These are phyloP conservation scores for Fusarium sp. DNA, from an alignment of 2,329 filamentous ascomycete species.

Conservation along the genomic window DNA sequence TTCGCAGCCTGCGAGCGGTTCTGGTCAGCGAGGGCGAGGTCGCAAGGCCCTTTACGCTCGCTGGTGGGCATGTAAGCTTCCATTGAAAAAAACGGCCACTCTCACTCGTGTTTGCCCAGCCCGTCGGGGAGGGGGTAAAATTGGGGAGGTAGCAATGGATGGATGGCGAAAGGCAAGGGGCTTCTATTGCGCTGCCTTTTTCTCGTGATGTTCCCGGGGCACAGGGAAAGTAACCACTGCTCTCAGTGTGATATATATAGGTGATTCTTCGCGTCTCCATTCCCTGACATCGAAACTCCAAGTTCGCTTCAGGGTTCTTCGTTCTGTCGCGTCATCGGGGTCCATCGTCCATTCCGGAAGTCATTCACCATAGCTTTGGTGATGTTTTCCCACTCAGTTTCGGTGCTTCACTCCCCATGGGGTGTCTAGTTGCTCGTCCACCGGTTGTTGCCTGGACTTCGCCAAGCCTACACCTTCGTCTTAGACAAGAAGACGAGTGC, in stretches of 20 bases:
- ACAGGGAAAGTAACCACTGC: not conserved
- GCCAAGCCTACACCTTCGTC: not conserved
- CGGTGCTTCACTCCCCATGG: not conserved
- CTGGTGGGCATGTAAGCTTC: not conserved
- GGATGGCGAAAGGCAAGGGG: not conserved
- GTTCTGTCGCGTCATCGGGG: not conserved
- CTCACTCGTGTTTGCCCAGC: too few species aligned
- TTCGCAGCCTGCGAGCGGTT: not conserved
- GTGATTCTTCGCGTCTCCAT: not conserved
- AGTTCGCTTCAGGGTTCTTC: not conserved
- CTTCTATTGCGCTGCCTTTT: not conserved
- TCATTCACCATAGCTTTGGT: not conserved
- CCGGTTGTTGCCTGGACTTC: not conserved
- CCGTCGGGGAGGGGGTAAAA: not conserved
- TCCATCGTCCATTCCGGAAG: not conserved
- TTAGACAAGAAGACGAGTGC: not conserved
- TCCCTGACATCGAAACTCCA: not conserved
- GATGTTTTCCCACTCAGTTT: not conserved
- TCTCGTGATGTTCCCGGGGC: not conserved
- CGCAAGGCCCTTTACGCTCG: fast-evolving
- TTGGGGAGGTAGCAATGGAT: not conserved
- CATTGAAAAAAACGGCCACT: not conserved
- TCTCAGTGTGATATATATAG: not conserved
- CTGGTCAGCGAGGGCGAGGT: not conserved
- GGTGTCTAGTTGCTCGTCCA: not conserved